Conservation (phyloP, 495 filamentous ascomycete genomes). For the Friedmanniomyces simplex region DNA sequence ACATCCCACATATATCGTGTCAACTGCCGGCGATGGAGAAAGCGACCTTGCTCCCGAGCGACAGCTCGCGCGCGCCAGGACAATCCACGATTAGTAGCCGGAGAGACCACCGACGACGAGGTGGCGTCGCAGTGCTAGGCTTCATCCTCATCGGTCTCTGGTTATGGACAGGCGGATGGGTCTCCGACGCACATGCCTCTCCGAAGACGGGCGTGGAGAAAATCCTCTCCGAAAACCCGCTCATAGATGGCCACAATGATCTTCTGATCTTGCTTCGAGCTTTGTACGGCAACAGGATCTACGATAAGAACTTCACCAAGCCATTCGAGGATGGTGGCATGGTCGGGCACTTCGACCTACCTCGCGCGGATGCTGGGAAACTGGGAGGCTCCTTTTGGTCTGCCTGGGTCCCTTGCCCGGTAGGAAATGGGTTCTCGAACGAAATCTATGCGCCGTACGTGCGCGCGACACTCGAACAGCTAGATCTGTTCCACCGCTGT, state of each 20-base stretch:
- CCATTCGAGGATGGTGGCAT: constrained; percentile 59
- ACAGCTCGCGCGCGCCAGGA: background rate
- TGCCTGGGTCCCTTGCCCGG: constrained; percentile 69
- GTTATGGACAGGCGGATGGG: background rate
- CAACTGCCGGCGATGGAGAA: too few species aligned
- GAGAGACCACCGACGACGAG: background rate
- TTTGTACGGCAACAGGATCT: constrained; percentile 68
- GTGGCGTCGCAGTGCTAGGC: background rate
- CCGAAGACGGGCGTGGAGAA: constrained; percentile 42
- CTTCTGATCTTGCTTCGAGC: constrained; percentile 61
- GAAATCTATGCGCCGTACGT: constrained; percentile 57
- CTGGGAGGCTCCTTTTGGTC: constrained; percentile 85
- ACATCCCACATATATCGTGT: too few species aligned
- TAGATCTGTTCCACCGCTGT: constrained; percentile 70
- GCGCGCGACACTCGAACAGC: constrained; percentile 64
- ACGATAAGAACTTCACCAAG: constrained; percentile 58
- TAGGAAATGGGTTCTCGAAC: constrained; percentile 63
- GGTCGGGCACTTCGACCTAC: constrained; percentile 66
- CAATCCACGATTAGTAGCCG: background rate
- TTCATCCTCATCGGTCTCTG: background rate
- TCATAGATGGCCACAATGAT: constrained; percentile 94
- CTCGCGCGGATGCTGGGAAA: constrained; percentile 47
- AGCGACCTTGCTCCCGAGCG: background rate
- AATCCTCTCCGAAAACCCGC: constrained; percentile 61
- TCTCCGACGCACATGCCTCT: background rate